Conservation (phyloP, 805 yeast genomes). For the Lipomyces chichibuensis region DNA sequence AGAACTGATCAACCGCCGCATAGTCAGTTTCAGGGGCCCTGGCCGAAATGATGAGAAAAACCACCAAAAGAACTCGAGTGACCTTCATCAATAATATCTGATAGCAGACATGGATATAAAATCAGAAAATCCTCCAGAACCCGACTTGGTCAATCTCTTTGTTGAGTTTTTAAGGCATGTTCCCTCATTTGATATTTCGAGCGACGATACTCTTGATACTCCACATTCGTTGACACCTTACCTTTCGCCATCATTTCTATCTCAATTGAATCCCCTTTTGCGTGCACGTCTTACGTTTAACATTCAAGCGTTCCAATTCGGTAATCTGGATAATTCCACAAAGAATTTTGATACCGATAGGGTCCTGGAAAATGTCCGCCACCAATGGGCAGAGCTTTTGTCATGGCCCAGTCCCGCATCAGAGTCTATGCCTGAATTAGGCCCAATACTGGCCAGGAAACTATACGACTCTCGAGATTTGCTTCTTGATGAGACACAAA, state of each 20-base stretch:
- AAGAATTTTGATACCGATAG: background rate
- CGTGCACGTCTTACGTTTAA: slow-evolving; percentile 30
- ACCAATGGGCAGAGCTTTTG: slow-evolving; percentile 26
- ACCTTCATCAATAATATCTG: background rate
- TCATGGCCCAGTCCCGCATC: slow-evolving; percentile 19
- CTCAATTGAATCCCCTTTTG: slow-evolving; percentile 23
- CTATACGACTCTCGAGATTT: slow-evolving; percentile 19
- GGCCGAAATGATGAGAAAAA: no score
- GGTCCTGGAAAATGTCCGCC: slow-evolving; percentile 5
- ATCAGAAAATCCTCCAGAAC: slow-evolving; percentile 3
- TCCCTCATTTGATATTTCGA: background rate
- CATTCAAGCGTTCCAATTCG: background rate
- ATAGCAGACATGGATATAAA: background rate
- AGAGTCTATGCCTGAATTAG: slow-evolving; percentile 11
- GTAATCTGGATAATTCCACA: background rate
- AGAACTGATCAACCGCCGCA: no score
- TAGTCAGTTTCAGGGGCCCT: no score
- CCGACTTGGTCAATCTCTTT: background rate
- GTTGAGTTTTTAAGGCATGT: slow-evolving; percentile 2
- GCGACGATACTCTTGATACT: background rate
- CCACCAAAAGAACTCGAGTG: no score
- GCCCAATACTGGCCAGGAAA: slow-evolving; percentile 20
- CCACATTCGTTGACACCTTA: slow-evolving; percentile 2
- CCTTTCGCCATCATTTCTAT: slow-evolving; percentile 13
- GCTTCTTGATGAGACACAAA: background rate